Conservation (phyloP, 805 yeast genomes). For the Saccharomyces eubayanus region DNA sequence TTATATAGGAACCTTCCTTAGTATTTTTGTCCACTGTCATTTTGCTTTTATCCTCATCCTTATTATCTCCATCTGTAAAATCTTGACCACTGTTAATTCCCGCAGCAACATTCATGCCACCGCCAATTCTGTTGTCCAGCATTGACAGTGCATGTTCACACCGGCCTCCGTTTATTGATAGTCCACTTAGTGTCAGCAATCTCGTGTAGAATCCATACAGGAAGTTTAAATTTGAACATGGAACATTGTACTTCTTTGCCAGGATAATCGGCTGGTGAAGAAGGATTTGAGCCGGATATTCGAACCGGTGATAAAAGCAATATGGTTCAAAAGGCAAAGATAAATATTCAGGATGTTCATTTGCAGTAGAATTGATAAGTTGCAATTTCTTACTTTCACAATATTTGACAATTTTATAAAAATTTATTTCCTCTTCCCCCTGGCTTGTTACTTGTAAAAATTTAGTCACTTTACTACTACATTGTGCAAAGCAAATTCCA, state of each 20-base stretch:
- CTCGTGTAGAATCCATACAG: conserved; percentile 27
- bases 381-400: conserved; percentile 19
- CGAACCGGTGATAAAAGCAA: conserved; percentile 29
- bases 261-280: conserved; percentile 23
- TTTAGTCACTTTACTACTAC: conserved; percentile 11
- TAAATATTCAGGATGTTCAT: conserved; percentile 29
- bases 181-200: conserved; percentile 23
- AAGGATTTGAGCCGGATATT: conserved; percentile 28
- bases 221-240: conserved; percentile 23
- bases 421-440: conserved; percentile 9
- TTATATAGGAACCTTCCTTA: background rate
- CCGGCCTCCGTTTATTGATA: conserved; percentile 23
- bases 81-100: background rate
- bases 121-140: background rate
- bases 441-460: background rate
- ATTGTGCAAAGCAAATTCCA: conserved; percentile 21
- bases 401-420: conserved; percentile 12
- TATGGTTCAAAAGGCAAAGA: conserved; percentile 30
- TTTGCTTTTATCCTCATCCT: background rate
- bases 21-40: background rate
- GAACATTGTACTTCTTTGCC: conserved; percentile 17
- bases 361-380: conserved; percentile 18
- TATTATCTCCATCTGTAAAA: background rate
- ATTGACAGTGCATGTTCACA: conserved; percentile 8
- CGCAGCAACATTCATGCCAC: background rate